phyloP scores from a whole-genome alignment of 306 rosid genomes.

The Rosa multiflora region DNA sequence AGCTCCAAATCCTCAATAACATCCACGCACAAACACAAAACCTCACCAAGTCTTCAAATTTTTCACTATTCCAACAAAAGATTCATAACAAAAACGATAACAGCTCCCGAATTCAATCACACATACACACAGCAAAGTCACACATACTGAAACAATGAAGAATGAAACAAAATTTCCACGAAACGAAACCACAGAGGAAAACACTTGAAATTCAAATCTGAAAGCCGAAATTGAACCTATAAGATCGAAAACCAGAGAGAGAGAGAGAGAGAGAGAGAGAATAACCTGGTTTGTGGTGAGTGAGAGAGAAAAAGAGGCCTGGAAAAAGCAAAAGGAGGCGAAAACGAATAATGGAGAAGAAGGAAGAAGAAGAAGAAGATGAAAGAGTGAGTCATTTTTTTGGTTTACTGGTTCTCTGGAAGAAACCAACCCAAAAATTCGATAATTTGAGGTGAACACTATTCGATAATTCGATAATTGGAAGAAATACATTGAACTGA shows the following conservation, averaged over 20 bases:
- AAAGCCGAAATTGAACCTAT: neutral
- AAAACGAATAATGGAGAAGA: slow-evolving; percentile 12
- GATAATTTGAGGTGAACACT: too few species aligned
- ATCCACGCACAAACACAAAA: neutral
- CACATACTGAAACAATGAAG: too few species aligned
- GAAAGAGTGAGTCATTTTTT: neutral
- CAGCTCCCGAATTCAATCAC: neutral
- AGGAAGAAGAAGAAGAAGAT: neutral
- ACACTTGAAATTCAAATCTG: slow-evolving; percentile 22
- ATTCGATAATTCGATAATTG: too few species aligned
- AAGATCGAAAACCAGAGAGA: neutral
- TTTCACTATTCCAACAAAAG: neutral
- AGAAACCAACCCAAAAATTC: neutral
- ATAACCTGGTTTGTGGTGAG: neutral
- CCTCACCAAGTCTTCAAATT: neutral
- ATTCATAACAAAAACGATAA: neutral
- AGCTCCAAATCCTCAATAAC: slow-evolving; percentile 9
- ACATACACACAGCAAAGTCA: neutral
- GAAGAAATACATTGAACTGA: too few species aligned
- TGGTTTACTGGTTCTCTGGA: slow-evolving; percentile 7
- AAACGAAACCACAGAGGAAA: neutral
- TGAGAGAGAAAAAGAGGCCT: slow-evolving; percentile 9
- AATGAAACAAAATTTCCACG: neutral
- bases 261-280: slow-evolving; percentile 16
- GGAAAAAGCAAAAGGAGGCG: slow-evolving; percentile 20